Evolutionary conservation across 345 rosid species (phyloP), one percentile per base, ranked within the genome.

Genomic region (Clausena lansium): DNA sequence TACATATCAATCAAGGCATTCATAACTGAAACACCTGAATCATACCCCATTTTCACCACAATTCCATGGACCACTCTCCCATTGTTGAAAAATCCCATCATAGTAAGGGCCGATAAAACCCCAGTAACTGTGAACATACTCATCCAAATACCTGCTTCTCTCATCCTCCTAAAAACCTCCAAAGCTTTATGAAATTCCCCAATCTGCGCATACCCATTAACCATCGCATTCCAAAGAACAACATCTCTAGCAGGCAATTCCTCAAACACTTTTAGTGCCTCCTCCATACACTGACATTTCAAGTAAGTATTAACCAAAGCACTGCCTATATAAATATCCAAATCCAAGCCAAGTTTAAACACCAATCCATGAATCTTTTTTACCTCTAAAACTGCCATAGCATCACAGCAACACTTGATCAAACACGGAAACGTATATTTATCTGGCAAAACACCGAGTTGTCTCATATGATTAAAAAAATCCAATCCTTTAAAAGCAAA

Each of bases 1-100:
- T 92, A 90, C 93, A 90, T 83, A 85, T 92, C 91, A 82, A 92
- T 85, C 84, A 91, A 79, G 0, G 93, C 88, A 80, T 84, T 88
- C n/a, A 81, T 83, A 70, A 92, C 91, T 7, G 68, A 80, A 52
- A 76, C 63, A 65, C 79, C 76, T 6, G 82, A 81, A 54, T 69
- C 82, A 47, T 76, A 83, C 14, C 91, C 90, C 62, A 77, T 60
- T 75, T 90, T 89, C 70, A 86, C 60, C 36, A 85, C 87, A 38
- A 83, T 69, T 5, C 87, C 86, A 78, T 92, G 97, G 77, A 88
- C 41, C 33, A 70, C 78, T 77, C 82, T 80, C 78, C 97, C 89
- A 35, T 75, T 80, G 20, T 81, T 66, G 65, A 84, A 17, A 81
- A 85, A 85, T 13, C 84, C 89, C 74, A 77, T 80, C 57, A 79